Evolutionary conservation across 768 basidiomycete genomes (phyloP).

Genomic region (Tremella yokohamensis): DNA sequence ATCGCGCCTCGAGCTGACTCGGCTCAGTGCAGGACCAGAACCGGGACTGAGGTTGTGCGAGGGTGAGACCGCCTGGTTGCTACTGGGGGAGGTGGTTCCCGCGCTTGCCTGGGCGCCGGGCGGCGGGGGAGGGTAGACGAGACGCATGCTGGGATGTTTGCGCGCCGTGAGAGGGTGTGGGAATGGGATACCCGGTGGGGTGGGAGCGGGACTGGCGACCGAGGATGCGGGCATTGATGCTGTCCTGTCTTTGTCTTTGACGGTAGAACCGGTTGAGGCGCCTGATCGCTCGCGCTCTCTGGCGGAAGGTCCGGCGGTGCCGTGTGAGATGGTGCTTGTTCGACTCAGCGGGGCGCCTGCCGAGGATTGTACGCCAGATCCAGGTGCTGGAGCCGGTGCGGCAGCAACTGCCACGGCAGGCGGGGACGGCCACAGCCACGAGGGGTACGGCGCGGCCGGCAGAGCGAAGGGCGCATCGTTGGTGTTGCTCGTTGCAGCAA

Average conservation of each 20-base stretch:
- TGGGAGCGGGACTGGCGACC: not conserved
- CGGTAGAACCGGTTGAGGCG: not conserved
- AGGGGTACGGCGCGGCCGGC: conserved; percentile 32
- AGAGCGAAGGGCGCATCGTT: conserved; percentile 19
- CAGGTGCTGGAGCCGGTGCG: not conserved
- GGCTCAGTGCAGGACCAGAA: too few species aligned
- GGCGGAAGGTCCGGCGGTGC: too few species aligned
- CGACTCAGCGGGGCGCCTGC: conserved; percentile 9
- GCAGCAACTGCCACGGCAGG: not conserved
- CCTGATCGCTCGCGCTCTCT: too few species aligned
- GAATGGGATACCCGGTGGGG: conserved; percentile 23
- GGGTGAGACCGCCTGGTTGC: too few species aligned
- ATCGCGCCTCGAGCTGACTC: too few species aligned
- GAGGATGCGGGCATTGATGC: not conserved
- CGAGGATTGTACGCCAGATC: not conserved
- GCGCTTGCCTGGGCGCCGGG: not conserved
- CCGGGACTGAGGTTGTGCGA: too few species aligned
- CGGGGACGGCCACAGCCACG: conserved; percentile 38
- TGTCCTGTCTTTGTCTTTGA: not conserved
- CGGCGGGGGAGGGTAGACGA: conserved; percentile 28
- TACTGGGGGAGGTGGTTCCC: too few species aligned
- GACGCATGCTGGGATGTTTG: conserved; percentile 39
- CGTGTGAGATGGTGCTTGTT: conserved; percentile 7
- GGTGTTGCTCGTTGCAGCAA: conserved; percentile 17
- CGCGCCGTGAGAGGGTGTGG: conserved; percentile 32